Percentiles rank a stretch among this genome's conserved stretches.
These are phyloP conservation scores for Cucurbita argyrosperma DNA, from an alignment of 306 rosid species.

Conservation along the genomic window DNA sequence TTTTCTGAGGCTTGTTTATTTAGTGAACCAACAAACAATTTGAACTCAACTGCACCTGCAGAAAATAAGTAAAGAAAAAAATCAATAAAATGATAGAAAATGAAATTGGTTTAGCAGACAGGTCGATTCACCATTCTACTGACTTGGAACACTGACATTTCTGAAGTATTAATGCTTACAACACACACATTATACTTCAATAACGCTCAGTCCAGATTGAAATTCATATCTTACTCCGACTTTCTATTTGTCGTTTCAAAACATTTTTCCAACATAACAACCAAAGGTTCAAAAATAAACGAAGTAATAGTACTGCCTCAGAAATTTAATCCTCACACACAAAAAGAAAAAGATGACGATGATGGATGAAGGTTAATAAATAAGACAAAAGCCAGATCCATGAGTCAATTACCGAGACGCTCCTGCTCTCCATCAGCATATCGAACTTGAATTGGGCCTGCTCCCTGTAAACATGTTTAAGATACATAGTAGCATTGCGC, in stretches of 20 bases:
- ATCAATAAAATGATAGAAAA: constrained; percentile 12
- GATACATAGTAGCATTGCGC: constrained; percentile 13
- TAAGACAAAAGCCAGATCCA: background rate
- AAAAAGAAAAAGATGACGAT: background rate
- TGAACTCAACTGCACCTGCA: constrained; percentile 91
- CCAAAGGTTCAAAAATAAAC: background rate
- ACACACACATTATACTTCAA: background rate
- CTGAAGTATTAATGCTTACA: background rate
- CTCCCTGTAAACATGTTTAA: constrained; percentile 41
- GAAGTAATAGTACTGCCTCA: background rate
- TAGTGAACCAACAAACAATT: constrained; percentile 89
- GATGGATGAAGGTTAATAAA: background rate
- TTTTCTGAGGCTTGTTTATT: constrained; percentile 73
- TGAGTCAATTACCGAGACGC: constrained; percentile 67
- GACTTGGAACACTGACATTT: background rate
- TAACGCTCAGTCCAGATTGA: background rate
- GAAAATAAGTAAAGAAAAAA: constrained; percentile 5
- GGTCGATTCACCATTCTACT: background rate
- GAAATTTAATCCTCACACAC: background rate
- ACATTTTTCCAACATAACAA: background rate
- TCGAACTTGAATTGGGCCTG: constrained; percentile 92
- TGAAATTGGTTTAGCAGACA: background rate
- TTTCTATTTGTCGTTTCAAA: background rate
- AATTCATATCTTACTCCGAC: background rate
- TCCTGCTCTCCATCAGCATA: constrained; percentile 98